Evolutionary conservation across 2,329 filamentous ascomycete species (phyloP).

Genomic region (Samsoniella hepiali): DNA sequence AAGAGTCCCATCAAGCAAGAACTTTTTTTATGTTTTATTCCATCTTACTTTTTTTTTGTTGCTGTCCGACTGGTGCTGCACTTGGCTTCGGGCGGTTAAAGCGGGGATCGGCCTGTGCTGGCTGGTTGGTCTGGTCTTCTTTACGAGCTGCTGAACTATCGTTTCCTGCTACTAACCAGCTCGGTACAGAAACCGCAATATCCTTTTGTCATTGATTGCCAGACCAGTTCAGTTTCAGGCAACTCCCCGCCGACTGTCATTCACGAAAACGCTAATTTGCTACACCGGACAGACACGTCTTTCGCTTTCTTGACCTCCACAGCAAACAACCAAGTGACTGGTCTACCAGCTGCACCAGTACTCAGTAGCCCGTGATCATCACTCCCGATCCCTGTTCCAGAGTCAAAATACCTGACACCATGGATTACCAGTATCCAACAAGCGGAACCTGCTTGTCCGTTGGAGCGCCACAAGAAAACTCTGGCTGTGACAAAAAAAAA

Average conservation of each 20-base stretch:
- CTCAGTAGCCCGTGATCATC: not conserved
- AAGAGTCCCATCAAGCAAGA: not conserved
- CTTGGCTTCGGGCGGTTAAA: slow-evolving; percentile 3
- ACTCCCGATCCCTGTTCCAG: not conserved
- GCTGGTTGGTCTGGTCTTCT: not conserved
- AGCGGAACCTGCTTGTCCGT: not conserved
- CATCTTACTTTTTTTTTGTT: not conserved
- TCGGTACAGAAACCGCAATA: not conserved
- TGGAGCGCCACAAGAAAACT: slow-evolving; percentile 5
- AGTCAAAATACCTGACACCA: not conserved
- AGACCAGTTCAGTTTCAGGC: not conserved
- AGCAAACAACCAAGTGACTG: not conserved
- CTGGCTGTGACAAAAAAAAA: not conserved
- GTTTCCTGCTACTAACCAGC: not conserved
- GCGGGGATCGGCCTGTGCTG: not conserved
- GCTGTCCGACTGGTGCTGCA: not conserved
- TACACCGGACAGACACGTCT: not conserved
- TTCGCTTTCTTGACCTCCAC: slow-evolving; percentile 9
- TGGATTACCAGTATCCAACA: not conserved
- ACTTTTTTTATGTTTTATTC: not conserved
- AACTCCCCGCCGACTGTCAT: not conserved
- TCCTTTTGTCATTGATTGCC: slow-evolving; percentile 1
- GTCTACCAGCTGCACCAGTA: not conserved
- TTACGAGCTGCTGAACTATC: not conserved
- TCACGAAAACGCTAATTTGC: not conserved